phyloP scores from a whole-genome alignment of 2,329 filamentous ascomycete species.

The Ambrosiella beaveri region DNA sequence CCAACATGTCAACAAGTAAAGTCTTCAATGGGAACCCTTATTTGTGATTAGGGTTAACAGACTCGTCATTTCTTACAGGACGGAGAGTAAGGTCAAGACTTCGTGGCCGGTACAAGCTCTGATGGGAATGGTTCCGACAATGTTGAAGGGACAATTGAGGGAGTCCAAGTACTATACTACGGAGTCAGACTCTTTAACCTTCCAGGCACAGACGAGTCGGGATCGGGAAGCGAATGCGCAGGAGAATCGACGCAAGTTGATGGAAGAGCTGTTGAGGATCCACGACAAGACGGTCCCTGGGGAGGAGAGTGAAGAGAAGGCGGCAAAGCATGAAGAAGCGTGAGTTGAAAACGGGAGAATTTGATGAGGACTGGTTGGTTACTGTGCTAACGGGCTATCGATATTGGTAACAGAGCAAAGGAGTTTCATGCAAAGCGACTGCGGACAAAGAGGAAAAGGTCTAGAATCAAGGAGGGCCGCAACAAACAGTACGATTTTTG shows the following conservation, averaged over 20 bases:
- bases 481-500: not conserved
- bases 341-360: slow-evolving; percentile 19
- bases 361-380: not conserved
- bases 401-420: slow-evolving; percentile 24
- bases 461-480: slow-evolving; percentile 33
- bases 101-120: slow-evolving; percentile 33
- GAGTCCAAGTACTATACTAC: slow-evolving; percentile 36
- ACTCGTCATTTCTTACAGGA: slow-evolving; percentile 23
- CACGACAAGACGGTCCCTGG: slow-evolving; percentile 30
- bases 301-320: slow-evolving; percentile 28
- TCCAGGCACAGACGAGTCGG: slow-evolving; percentile 38
- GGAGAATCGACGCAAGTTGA: slow-evolving; percentile 33
- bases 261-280: slow-evolving; percentile 30
- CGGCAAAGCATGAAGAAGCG: slow-evolving; percentile 31
- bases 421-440: slow-evolving; percentile 29
- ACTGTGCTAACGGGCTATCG: not conserved
- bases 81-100: slow-evolving; percentile 42
- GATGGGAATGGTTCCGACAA: slow-evolving; percentile 26
- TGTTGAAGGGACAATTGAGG: slow-evolving; percentile 30
- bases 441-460: slow-evolving; percentile 30
- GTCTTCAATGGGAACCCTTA: not conserved
- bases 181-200: slow-evolving; percentile 33
- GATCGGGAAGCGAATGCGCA: slow-evolving; percentile 34
- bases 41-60: not conserved
- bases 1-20: slow-evolving; percentile 46